Conservation (phyloP, 2,329 filamentous ascomycete species). For the Claviceps arundinis region DNA sequence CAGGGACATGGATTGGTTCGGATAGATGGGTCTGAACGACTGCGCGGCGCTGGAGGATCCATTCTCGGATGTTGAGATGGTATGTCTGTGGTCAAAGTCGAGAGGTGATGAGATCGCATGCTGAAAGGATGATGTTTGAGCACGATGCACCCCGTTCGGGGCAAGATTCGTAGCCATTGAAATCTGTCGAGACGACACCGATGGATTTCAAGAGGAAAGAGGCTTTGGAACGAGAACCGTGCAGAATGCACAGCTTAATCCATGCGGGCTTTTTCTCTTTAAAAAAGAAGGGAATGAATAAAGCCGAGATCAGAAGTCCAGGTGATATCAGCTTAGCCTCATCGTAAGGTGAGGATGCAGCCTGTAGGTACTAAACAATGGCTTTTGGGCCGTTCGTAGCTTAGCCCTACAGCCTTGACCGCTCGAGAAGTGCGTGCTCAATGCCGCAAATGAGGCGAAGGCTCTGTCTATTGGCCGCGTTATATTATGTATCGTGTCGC, state of each 20-base stretch:
- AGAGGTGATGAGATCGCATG: not conserved
- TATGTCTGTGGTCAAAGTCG: slow-evolving; percentile 3
- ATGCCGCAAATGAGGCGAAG: too few relatives aligned
- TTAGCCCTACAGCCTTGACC: not conserved
- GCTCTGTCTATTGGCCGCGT: too few relatives aligned
- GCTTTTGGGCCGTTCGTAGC: not conserved
- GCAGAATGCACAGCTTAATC: not conserved
- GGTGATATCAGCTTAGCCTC: not conserved
- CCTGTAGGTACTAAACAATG: not conserved
- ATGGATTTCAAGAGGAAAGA: too few relatives aligned
- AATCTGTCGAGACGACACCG: not conserved
- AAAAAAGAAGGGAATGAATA: not conserved
- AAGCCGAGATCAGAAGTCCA: not conserved
- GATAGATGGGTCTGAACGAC: slow-evolving; percentile 16
- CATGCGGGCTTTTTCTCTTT: not conserved
- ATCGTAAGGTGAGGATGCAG: not conserved
- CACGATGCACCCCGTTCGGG: not conserved
- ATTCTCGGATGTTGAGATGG: not conserved
- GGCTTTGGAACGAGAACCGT: too few relatives aligned
- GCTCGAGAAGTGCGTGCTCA: too few relatives aligned
- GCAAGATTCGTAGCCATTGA: not conserved
- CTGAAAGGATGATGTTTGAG: not conserved
- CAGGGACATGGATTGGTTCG: slow-evolving; percentile 41
- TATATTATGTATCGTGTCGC: too few relatives aligned
- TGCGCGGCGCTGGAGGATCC: not conserved